Evolutionary conservation across 495 filamentous ascomycete species (phyloP), one percentile per base, ranked within the genome.

Genomic region (Bathelium albidoporum): DNA sequence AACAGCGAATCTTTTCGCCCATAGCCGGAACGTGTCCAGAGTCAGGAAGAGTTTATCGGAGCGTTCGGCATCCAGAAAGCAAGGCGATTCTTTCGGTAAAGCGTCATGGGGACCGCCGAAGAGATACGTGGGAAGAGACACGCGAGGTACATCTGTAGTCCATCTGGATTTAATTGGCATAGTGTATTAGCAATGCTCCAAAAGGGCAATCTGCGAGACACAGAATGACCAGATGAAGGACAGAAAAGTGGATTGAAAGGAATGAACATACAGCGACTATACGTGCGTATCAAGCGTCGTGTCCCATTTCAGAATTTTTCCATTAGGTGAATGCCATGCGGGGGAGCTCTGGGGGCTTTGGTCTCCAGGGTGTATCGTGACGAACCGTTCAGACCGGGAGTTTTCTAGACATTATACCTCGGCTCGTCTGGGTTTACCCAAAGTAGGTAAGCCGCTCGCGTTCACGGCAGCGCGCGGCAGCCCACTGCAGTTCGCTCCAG

Each of bases 1-100:
- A 1, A 83, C 73, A 11, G 90, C 90, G 24, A 95, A 73, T 11
- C 88, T 83, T 70, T 90, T 83, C 58, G 83, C 78, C 79, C 87
- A 87, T 63, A 85, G 75, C 49, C 89, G 87, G 74, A 86, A 89
- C 64, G 79, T 75, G 72, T 79, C 74, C 5, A 73, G 71, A 10
- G 80, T 82, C 34, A 88, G 77, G 66, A 76, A 81, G 62, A 84
- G 79, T 5, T 78, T 80, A 20, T 82, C 78, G 16, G 85, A 82
- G 0, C 77, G 73, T 16, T 80, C 77, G 11, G 79, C 78, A 64
- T 89, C 85, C 16, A 87, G 78, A 69, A 79, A 77, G 59, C 71
- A 73, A 63, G 66, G 71, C 49, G 22, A 10, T 39, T 69, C 61
- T 29, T 64, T 58, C 1, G 32, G 32, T 12, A 72, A 58, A 14